A percentile compares a stretch with the other conserved stretches of the same genome.
Evolutionary conservation across 257 asterid species (phyloP).

Genomic region (Primulina eburnea): DNA sequence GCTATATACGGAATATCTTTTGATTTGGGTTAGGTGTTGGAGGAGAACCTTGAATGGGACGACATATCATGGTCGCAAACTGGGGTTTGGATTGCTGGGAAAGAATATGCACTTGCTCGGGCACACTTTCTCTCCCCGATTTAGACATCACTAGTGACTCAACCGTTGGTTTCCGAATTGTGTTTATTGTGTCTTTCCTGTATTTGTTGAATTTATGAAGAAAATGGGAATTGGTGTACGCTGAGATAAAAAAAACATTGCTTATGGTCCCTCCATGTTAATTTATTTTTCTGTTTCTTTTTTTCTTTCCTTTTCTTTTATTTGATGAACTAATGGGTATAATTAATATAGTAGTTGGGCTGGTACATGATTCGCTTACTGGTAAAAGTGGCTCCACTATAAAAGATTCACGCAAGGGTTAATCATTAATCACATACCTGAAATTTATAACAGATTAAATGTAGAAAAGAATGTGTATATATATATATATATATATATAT

Average conservation of each 20-base stretch:
- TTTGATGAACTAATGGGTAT: too few species aligned
- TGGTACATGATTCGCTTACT: too few species aligned
- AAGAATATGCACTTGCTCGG: slow-evolving; percentile 77
- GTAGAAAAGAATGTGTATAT: too few species aligned
- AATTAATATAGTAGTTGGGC: too few species aligned
- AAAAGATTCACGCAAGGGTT: too few species aligned
- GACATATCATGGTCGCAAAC: slow-evolving; percentile 82
- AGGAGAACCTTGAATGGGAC: slow-evolving; percentile 87
- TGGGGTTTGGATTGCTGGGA: slow-evolving; percentile 80
- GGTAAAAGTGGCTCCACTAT: too few species aligned
- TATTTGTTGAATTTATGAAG: neutral
- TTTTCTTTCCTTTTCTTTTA: neutral
- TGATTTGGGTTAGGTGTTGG: slow-evolving; percentile 62
- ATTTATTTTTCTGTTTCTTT: too few species aligned
- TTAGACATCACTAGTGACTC: slow-evolving; percentile 28
- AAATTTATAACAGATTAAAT: too few species aligned
- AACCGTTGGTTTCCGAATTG: neutral
- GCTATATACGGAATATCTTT: too few species aligned
- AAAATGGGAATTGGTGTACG: neutral
- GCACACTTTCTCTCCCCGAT: slow-evolving; percentile 75
- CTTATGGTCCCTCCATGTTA: neutral
- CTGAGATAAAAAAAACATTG: neutral
- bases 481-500: too few species aligned
- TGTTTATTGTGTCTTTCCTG: neutral
- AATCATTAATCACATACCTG: too few species aligned